phyloP scores from a whole-genome alignment of 2,329 filamentous ascomycete species.

The Alternaria burnsii region DNA sequence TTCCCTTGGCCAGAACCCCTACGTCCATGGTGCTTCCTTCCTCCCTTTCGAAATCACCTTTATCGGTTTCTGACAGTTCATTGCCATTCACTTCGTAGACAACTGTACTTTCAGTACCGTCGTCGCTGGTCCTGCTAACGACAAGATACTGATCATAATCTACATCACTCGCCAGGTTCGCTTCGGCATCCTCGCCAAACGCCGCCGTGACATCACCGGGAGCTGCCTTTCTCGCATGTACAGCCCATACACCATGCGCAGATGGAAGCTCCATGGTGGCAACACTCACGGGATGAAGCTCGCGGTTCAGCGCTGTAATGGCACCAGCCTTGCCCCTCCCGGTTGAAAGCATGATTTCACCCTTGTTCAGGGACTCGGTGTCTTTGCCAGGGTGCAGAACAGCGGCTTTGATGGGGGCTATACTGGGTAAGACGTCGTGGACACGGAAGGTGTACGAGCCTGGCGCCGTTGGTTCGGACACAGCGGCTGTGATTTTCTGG shows the following conservation, averaged over 20 bases:
- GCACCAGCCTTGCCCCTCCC: slow-evolving; percentile 73
- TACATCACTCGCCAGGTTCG: slow-evolving; percentile 56
- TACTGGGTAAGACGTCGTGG: slow-evolving; percentile 78
- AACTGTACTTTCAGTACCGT: slow-evolving; percentile 77
- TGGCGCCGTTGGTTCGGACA: slow-evolving; percentile 57
- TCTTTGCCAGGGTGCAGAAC: slow-evolving; percentile 64
- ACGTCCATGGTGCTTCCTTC: slow-evolving; percentile 88
- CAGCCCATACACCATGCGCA: slow-evolving; percentile 81
- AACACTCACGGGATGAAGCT: slow-evolving; percentile 76
- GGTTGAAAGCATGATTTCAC: slow-evolving; percentile 65
- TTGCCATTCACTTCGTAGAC: slow-evolving; percentile 79
- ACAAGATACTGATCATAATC: slow-evolving; percentile 84
- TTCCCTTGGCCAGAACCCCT: slow-evolving; percentile 80
- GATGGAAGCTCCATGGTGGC: slow-evolving; percentile 76
- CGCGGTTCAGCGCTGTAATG: slow-evolving; percentile 78
- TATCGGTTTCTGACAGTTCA: slow-evolving; percentile 77
- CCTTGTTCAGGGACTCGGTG: slow-evolving; percentile 36
- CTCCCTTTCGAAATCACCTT: slow-evolving; percentile 90
- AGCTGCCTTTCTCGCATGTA: slow-evolving; percentile 73
- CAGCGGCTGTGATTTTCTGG: slow-evolving; percentile 50
- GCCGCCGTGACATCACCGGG: slow-evolving; percentile 64
- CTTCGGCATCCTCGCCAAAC: slow-evolving; percentile 54
- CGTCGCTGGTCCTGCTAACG: slow-evolving; percentile 72
- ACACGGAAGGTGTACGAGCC: slow-evolving; percentile 77
- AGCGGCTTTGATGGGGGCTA: slow-evolving; percentile 81